Evolutionary conservation across 78 protist species (phyloP).

Genomic region (Bodo saltans): DNA sequence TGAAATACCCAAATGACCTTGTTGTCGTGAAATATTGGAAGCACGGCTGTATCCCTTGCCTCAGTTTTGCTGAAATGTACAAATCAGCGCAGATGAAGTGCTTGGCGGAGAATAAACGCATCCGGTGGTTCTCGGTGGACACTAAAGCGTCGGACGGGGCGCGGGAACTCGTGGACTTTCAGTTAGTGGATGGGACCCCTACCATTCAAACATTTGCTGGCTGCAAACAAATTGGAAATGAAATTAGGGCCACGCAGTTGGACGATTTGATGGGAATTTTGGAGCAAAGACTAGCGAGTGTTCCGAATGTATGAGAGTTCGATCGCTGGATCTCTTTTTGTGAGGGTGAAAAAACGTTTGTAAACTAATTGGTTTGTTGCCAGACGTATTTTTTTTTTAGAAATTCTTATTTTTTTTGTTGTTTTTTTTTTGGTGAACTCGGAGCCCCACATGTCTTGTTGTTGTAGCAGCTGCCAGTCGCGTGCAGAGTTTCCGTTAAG

Average conservation of each 20-base stretch:
- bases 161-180: neutral
- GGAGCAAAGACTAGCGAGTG: too few species aligned
- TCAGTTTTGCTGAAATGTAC: conserved; percentile 12
- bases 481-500: too few species aligned
- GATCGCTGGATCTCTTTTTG: too few species aligned
- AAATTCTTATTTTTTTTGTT: too few species aligned
- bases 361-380: too few species aligned
- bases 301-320: too few species aligned
- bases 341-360: too few species aligned
- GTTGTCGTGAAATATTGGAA: conserved; percentile 28
- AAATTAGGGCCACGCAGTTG: neutral
- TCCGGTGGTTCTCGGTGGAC: neutral
- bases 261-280: neutral
- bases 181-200: conserved; percentile 16
- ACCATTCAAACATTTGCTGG: neutral
- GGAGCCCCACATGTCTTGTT: too few species aligned
- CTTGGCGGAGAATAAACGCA: neutral
- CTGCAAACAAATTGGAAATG: neutral
- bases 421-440: too few species aligned
- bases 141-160: neutral
- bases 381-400: too few species aligned
- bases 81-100: neutral
- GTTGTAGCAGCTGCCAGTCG: too few species aligned
- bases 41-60: conserved; percentile 23
- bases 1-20: neutral